Conservation (phyloP, 129 eudicot species). For the Arctium minus region DNA sequence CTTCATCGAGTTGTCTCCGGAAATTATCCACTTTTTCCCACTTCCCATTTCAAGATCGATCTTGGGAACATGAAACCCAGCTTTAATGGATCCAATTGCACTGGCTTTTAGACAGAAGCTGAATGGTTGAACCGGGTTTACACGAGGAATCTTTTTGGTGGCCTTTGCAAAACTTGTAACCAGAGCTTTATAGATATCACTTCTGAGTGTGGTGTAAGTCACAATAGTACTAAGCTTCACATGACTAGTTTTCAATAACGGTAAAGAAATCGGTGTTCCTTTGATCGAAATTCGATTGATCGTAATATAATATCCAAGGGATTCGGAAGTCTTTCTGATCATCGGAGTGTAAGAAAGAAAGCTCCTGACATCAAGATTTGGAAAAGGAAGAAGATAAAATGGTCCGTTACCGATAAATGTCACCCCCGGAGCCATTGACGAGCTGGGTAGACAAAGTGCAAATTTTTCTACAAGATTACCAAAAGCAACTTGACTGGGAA, state of each 20-base stretch:
- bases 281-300: conserved; percentile 24
- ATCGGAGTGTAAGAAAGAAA: conserved; percentile 33
- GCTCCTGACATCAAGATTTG: conserved; percentile 17
- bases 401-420: conserved; percentile 48
- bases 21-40: conserved; percentile 40
- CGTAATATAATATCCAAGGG: conserved; percentile 20
- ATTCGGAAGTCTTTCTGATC: neutral
- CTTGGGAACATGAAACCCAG: conserved; percentile 19
- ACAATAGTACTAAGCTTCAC: conserved; percentile 29
- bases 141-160: conserved; percentile 27
- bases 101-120: conserved; percentile 32
- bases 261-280: neutral
- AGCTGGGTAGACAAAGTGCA: conserved; percentile 40
- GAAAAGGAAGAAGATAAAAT: conserved; percentile 13
- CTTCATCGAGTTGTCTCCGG: conserved; percentile 32
- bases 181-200: conserved; percentile 30
- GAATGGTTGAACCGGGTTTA: conserved; percentile 23
- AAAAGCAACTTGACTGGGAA: conserved; percentile 25
- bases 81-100: neutral
- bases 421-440: conserved; percentile 27
- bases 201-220: conserved; percentile 38
- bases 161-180: conserved; percentile 16
- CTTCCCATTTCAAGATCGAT: conserved; percentile 28
- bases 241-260: neutral
- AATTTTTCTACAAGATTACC: conserved; percentile 11